Conservation (phyloP, 805 yeast genomes). For the Cephaloascus albidus region DNA sequence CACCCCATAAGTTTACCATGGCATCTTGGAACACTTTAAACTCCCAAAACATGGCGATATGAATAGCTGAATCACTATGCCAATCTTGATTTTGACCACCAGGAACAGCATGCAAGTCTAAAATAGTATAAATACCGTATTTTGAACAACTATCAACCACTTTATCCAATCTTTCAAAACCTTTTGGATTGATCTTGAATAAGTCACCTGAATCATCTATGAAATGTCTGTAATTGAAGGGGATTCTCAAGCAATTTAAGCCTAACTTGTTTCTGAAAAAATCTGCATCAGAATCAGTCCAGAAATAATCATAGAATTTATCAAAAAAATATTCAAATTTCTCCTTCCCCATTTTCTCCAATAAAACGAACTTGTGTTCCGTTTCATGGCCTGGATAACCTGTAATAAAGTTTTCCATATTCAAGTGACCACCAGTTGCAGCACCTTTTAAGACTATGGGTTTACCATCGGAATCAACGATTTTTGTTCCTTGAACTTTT, state of each 20-base stretch:
- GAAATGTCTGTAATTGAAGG: conserved; percentile 44
- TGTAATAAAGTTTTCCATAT: conserved; percentile 49
- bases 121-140: conserved; percentile 36
- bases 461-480: conserved; percentile 29
- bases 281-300: conserved; percentile 41
- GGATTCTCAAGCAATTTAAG: conserved; percentile 38
- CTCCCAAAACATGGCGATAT: conserved; percentile 40
- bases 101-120: conserved; percentile 40
- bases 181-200: conserved; percentile 29
- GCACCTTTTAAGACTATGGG: conserved; percentile 36
- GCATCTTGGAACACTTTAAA: conserved; percentile 39
- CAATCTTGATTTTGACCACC: conserved; percentile 50
- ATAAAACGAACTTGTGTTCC: conserved; percentile 34
- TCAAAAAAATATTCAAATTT: conserved; percentile 40
- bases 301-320: conserved; percentile 42
- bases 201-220: conserved; percentile 35
- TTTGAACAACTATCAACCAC: conserved; percentile 33
- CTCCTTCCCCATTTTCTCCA: conserved; percentile 31
- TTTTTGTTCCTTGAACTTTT: conserved; percentile 35
- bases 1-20: conserved; percentile 33
- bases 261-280: conserved; percentile 29
- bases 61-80: conserved; percentile 40
- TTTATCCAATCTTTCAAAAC: conserved; percentile 33
- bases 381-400: conserved; percentile 48
- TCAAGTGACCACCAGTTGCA: conserved; percentile 41